phyloP scores from a whole-genome alignment of 140 eudicot genomes.

The Oenanthe javanica region DNA sequence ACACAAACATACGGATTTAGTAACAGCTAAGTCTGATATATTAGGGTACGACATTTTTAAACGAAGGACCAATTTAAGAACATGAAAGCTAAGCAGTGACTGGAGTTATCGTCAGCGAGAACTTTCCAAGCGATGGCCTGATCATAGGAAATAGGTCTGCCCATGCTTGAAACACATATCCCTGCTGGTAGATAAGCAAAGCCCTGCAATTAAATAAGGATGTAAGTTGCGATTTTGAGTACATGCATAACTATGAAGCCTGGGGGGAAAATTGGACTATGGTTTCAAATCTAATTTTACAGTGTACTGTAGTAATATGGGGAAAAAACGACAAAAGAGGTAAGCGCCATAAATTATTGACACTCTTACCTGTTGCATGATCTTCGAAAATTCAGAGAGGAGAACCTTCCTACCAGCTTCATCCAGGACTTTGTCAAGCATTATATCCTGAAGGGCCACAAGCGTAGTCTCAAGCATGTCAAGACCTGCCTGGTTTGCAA shows the following conservation, averaged over 20 bases:
- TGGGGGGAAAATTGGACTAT: no score
- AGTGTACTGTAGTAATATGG: neutral
- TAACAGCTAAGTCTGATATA: neutral
- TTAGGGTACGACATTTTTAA: constrained; percentile 13
- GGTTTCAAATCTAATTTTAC: neutral
- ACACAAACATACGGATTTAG: neutral
- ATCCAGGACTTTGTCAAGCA: constrained; percentile 73
- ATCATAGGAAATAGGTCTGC: constrained; percentile 74
- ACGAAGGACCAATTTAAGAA: constrained; percentile 92
- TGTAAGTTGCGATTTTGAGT: neutral
- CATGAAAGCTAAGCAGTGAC: constrained; percentile 79
- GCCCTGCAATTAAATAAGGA: constrained; percentile 41
- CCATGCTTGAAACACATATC: constrained; percentile 78
- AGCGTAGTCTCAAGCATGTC: constrained; percentile 91
- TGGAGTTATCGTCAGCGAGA: constrained; percentile 55
- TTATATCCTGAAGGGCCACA: constrained; percentile 76
- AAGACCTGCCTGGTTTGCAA: constrained; percentile 85
- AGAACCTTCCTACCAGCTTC: constrained; percentile 71
- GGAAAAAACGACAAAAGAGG: neutral
- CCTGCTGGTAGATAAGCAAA: constrained; percentile 80
- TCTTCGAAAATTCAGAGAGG: constrained; percentile 72
- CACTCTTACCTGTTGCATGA: constrained; percentile 67
- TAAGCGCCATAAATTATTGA: neutral
- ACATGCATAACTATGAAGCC: neutral
- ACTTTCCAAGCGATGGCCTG: constrained; percentile 96